phyloP scores from a whole-genome alignment of 495 filamentous ascomycete species.

The Thozetella sp. region DNA sequence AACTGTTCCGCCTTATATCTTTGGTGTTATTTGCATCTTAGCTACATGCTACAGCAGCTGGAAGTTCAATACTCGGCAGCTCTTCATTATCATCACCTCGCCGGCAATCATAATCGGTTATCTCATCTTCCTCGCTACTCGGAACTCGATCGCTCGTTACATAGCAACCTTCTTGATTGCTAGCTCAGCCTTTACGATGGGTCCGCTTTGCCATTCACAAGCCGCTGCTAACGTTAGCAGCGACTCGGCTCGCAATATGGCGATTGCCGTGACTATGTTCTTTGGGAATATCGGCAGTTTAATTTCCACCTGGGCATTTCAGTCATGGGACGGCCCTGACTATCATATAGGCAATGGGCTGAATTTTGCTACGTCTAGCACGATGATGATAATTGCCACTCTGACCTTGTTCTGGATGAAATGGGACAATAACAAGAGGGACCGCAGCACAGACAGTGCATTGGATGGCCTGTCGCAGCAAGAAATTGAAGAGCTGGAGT shows the following conservation, averaged over 20 bases:
- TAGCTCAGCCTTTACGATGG: conserved; percentile 66
- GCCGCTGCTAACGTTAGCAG: conserved; percentile 70
- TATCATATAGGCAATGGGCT: conserved; percentile 76
- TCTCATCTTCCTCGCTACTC: conserved; percentile 6
- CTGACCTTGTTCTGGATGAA: conserved; percentile 60
- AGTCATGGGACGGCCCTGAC: conserved; percentile 64
- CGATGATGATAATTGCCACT: conserved; percentile 50
- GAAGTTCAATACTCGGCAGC: conserved; percentile 4
- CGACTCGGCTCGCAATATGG: conserved; percentile 66
- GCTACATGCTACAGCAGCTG: conserved; percentile 3
- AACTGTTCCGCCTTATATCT: conserved; percentile 6
- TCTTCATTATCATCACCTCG: conserved; percentile 6
- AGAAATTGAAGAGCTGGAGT: conserved; percentile 70
- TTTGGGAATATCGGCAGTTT: conserved; percentile 73
- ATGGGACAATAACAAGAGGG: conserved; percentile 61
- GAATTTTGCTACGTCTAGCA: conserved; percentile 62
- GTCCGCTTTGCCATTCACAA: conserved; percentile 66
- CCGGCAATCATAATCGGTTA: conserved; percentile 6
- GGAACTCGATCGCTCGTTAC: conserved; percentile 2
- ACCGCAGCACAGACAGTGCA: conserved; percentile 49
- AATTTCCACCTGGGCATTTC: conserved; percentile 71
- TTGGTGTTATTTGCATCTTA: neutral
- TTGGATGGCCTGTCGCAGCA: conserved; percentile 54
- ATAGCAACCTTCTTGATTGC: conserved; percentile 5
- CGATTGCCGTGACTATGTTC: conserved; percentile 70